A percentile compares a stretch with the other conserved stretches of the same genome.
Conservation (phyloP, 2,329 filamentous ascomycete species). For the Graphilbum sp. region DNA sequence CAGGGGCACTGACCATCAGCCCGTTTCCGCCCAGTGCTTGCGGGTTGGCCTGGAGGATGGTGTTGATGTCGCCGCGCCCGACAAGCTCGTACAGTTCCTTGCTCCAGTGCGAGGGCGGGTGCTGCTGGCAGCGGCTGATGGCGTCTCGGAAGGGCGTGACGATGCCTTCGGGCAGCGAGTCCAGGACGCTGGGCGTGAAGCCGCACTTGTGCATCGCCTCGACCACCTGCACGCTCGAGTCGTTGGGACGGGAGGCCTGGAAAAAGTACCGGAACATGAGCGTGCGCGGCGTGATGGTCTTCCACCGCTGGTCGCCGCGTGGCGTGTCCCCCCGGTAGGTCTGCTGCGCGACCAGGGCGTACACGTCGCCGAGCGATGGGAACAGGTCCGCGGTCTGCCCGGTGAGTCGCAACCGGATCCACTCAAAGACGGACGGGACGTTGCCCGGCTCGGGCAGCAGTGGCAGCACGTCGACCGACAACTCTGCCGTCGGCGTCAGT, state of each 20-base stretch:
- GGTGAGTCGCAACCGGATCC: conserved; percentile 33
- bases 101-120: conserved; percentile 64
- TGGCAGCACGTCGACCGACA: too few relatives aligned
- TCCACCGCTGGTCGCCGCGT: conserved; percentile 23
- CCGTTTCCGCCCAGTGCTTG: too few relatives aligned
- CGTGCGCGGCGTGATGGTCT: conserved; percentile 45
- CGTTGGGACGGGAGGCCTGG: conserved; percentile 32
- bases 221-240: conserved; percentile 45
- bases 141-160: conserved; percentile 66
- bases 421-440: conserved; percentile 27
- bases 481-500: too few relatives aligned
- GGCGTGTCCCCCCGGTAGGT: conserved; percentile 17
- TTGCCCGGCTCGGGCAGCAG: conserved; percentile 15
- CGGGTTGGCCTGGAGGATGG: conserved; percentile 37
- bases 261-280: conserved; percentile 55
- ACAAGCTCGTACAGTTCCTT: conserved; percentile 56
- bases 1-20: too few relatives aligned
- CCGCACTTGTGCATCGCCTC: conserved; percentile 58
- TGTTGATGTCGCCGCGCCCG: conserved; percentile 64
- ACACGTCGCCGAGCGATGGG: conserved; percentile 27
- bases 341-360: conserved; percentile 21
- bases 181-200: conserved; percentile 50
- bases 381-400: conserved; percentile 20
- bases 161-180: conserved; percentile 76
- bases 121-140: conserved; percentile 69